These are phyloP conservation scores for Septoria petroselini DNA, from an alignment of 2,329 filamentous ascomycete species.

Conservation along the genomic window DNA sequence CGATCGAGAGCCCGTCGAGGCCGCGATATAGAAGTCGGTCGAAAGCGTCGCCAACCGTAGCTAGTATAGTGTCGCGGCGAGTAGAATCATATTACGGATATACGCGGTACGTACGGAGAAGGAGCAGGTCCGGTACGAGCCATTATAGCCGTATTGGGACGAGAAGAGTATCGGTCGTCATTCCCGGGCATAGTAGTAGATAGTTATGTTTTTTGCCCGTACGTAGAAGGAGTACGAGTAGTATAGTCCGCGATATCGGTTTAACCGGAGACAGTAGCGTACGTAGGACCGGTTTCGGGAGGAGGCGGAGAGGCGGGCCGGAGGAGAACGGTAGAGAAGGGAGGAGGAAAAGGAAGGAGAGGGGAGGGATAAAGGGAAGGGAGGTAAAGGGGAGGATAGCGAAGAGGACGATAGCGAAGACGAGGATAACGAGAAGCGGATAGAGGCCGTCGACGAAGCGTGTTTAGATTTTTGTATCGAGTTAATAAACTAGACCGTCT, in stretches of 20 bases:
- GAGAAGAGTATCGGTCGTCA: too few relatives aligned
- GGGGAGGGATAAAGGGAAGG: not conserved
- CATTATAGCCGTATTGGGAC: too few relatives aligned
- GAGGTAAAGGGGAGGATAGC: not conserved
- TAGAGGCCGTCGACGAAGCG: too few relatives aligned
- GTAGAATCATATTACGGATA: not conserved
- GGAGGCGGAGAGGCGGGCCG: not conserved
- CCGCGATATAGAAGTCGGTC: not conserved
- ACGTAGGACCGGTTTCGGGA: not conserved
- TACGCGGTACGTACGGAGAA: too few relatives aligned
- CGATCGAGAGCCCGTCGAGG: not conserved
- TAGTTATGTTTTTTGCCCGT: too few relatives aligned
- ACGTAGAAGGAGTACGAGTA: too few relatives aligned
- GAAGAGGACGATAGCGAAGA: not conserved
- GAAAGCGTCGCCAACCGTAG: not conserved
- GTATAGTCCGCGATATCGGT: too few relatives aligned
- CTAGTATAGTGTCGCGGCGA: not conserved
- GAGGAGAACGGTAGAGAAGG: not conserved
- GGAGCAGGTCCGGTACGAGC: too few relatives aligned
- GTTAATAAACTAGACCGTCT: too few relatives aligned
- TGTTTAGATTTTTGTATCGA: too few relatives aligned
- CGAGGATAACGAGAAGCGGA: not conserved
- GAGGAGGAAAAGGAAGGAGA: not conserved
- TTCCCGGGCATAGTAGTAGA: not conserved
- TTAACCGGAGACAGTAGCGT: not conserved